Evolutionary conservation across 805 yeast species (phyloP).

Genomic region (Kodamaea laetipori): DNA sequence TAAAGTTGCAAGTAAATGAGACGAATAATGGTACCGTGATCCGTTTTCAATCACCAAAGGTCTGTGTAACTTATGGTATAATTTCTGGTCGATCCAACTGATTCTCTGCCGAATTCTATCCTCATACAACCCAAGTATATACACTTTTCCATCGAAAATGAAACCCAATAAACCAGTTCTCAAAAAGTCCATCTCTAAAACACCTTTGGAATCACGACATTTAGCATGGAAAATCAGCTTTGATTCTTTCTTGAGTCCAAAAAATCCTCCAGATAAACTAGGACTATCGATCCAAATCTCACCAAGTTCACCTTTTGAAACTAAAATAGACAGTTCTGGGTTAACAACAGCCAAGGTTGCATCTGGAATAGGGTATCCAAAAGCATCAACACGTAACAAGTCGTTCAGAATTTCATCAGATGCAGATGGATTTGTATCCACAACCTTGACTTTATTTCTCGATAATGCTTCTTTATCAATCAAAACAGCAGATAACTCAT

Average conservation of each 20-base stretch:
- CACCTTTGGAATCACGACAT: conserved; percentile 71
- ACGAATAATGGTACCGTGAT: conserved; percentile 74
- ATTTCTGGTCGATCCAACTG: conserved; percentile 61
- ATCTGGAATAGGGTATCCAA: conserved; percentile 94
- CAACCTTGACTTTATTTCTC: conserved; percentile 68
- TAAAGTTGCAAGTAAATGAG: conserved; percentile 82
- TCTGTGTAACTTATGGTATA: conserved; percentile 29
- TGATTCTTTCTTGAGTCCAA: conserved; percentile 68
- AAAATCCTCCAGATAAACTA: conserved; percentile 86
- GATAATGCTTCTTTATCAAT: conserved; percentile 74
- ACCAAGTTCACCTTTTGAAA: conserved; percentile 79
- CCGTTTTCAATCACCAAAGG: conserved; percentile 40
- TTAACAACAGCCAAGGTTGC: conserved; percentile 92
- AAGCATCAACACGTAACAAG: conserved; percentile 74
- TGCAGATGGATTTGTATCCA: conserved; percentile 57
- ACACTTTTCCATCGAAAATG: conserved; percentile 81
- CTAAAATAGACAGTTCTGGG: conserved; percentile 81
- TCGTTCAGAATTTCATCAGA: conserved; percentile 44
- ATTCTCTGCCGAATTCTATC: conserved; percentile 83
- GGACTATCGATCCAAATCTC: conserved; percentile 98
- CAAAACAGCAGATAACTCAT: conserved; percentile 61
- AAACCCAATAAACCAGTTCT: conserved; percentile 93
- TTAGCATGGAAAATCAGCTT: conserved; percentile 78
- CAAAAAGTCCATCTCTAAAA: conserved; percentile 73
- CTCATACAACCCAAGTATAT: conserved; percentile 85